Evolutionary conservation across 495 filamentous ascomycete species (phyloP).

Genomic region (Aspergillus diversus): DNA sequence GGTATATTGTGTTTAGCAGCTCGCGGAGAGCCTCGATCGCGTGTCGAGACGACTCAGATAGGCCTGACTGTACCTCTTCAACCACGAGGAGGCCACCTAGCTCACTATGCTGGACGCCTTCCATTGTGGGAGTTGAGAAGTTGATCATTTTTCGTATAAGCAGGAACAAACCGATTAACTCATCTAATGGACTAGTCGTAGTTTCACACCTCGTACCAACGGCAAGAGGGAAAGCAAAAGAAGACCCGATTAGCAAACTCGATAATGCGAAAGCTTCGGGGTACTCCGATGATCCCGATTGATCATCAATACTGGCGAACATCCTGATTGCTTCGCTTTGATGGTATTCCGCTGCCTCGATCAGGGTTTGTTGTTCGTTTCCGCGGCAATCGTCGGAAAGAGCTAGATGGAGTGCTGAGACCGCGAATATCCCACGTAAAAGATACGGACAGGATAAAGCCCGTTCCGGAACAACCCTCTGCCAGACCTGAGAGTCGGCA

Average conservation of each 20-base stretch:
- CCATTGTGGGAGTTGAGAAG: neutral
- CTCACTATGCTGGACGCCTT: neutral
- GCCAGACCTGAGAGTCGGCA: too few relatives aligned
- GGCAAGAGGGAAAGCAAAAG: neutral
- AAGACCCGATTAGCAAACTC: neutral
- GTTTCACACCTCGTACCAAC: neutral
- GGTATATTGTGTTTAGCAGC: neutral
- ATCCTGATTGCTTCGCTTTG: neutral
- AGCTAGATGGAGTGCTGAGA: too few relatives aligned
- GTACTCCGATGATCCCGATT: neutral
- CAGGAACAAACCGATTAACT: neutral
- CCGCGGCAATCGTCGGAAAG: neutral
- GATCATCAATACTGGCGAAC: neutral
- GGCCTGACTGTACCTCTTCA: neutral
- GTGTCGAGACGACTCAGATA: constrained; percentile 3
- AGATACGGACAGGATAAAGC: too few relatives aligned
- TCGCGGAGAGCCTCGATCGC: constrained; percentile 4
- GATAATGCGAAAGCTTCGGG: neutral
- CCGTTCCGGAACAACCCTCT: too few relatives aligned
- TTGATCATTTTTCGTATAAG: neutral
- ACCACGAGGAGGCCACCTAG: neutral
- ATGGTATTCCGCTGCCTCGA: neutral
- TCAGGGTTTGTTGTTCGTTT: neutral
- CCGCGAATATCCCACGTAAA: too few relatives aligned
- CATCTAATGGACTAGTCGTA: neutral